phyloP scores from a whole-genome alignment of 2,329 filamentous ascomycete species.

The Juglanconis juglandina region DNA sequence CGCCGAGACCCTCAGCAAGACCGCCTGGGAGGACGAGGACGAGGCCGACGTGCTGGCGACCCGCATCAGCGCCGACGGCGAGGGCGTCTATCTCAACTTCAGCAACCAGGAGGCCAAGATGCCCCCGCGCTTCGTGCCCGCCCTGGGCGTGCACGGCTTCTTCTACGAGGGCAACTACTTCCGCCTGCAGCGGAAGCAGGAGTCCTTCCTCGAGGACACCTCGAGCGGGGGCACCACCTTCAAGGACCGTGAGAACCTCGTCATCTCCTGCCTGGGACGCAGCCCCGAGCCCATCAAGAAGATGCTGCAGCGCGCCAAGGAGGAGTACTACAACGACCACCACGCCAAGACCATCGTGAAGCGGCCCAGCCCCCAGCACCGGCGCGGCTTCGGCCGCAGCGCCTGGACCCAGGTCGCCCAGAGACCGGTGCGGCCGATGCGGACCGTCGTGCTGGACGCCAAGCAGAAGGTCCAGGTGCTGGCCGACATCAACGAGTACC shows the following conservation, averaged over 20 bases:
- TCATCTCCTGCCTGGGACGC: conserved; percentile 54
- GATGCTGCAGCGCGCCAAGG: conserved; percentile 52
- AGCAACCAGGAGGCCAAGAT: conserved; percentile 54
- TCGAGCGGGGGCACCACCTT: conserved; percentile 32
- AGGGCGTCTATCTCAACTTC: conserved; percentile 55
- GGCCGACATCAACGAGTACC: conserved; percentile 72
- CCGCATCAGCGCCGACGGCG: conserved; percentile 35
- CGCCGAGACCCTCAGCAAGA: conserved; percentile 53
- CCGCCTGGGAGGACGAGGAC: conserved; percentile 56
- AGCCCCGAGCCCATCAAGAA: conserved; percentile 51
- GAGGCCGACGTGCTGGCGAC: conserved; percentile 38
- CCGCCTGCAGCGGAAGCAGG: conserved; percentile 42
- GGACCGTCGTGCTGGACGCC: conserved; percentile 70
- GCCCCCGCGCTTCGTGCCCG: conserved; percentile 52
- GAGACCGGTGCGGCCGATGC: conserved; percentile 67
- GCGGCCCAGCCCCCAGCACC: conserved; percentile 45
- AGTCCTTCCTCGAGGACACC: conserved; percentile 37
- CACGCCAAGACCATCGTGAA: conserved; percentile 57
- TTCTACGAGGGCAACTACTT: conserved; percentile 54
- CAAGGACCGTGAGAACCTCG: conserved; percentile 51
- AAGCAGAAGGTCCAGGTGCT: conserved; percentile 64
- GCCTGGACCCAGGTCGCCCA: conserved; percentile 57
- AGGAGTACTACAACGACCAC: conserved; percentile 48
- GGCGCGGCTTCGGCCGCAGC: conserved; percentile 42
- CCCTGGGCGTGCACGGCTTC: conserved; percentile 50